A percentile compares a stretch with the other conserved stretches of the same genome.
These are phyloP conservation scores for Basipetospora chlamydospora DNA, from an alignment of 2,329 filamentous ascomycete species.

Conservation along the genomic window DNA sequence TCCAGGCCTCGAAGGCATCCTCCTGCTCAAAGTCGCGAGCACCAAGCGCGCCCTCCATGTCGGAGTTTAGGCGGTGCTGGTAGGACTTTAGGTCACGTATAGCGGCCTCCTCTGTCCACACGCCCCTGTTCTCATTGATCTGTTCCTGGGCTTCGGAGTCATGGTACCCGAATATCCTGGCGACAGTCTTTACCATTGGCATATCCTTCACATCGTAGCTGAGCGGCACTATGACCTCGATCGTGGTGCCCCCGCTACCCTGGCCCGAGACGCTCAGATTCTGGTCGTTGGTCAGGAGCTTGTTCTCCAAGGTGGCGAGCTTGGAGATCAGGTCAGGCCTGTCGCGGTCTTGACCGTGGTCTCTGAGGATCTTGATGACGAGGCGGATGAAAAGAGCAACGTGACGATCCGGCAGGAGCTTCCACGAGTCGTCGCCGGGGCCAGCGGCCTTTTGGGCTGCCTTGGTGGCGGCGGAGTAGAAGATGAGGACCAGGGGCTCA, in stretches of 20 bases:
- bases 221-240: conserved; percentile 71
- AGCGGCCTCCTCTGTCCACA: conserved; percentile 87
- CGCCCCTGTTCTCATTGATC: conserved; percentile 63
- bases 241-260: conserved; percentile 29
- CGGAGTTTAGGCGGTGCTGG: conserved; percentile 72
- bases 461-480: conserved; percentile 89
- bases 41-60: conserved; percentile 61
- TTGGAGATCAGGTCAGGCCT: conserved; percentile 70
- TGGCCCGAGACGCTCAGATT: conserved; percentile 42
- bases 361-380: conserved; percentile 63
- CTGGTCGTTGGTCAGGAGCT: conserved; percentile 85
- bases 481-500: conserved; percentile 86
- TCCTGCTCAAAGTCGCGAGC: conserved; percentile 82
- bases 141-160: conserved; percentile 73
- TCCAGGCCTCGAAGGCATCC: conserved; percentile 81
- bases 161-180: conserved; percentile 69
- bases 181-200: conserved; percentile 79
- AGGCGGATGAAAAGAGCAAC: conserved; percentile 88
- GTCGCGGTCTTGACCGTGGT: conserved; percentile 74
- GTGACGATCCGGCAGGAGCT: conserved; percentile 82
- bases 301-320: conserved; percentile 74
- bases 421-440: conserved; percentile 76
- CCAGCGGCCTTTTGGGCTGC: conserved; percentile 61
- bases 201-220: conserved; percentile 95
- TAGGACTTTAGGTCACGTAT: conserved; percentile 87